phyloP scores from a whole-genome alignment of 169 alveolate species.

The Babesia ovis region DNA sequence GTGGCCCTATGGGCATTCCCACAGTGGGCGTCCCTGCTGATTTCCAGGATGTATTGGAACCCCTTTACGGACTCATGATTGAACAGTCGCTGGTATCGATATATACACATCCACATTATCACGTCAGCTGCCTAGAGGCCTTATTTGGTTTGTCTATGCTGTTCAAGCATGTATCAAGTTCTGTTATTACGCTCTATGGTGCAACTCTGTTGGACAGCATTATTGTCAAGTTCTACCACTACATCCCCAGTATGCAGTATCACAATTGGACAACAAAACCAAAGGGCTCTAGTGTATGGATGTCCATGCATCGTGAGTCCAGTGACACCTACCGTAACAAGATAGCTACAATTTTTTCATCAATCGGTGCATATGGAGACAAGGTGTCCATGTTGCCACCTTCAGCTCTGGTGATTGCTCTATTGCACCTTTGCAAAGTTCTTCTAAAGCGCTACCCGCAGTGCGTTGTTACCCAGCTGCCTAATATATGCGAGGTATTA shows the following conservation, averaged over 20 bases:
- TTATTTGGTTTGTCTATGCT: constrained; percentile 40
- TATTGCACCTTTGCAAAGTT: constrained; percentile 24
- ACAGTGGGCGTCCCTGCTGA: constrained; percentile 8
- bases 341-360: constrained; percentile 50
- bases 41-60: constrained; percentile 44
- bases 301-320: constrained; percentile 35
- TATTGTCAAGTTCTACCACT: constrained; percentile 51
- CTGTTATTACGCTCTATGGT: constrained; percentile 7
- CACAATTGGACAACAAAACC: background rate
- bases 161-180: constrained; percentile 46
- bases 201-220: constrained; percentile 35
- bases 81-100: constrained; percentile 31
- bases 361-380: constrained; percentile 32
- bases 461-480: constrained; percentile 11
- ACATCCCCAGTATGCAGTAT: constrained; percentile 29
- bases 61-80: constrained; percentile 41
- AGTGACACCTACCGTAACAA: constrained; percentile 47
- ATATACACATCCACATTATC: constrained; percentile 40
- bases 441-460: constrained; percentile 1
- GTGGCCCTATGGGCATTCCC: constrained; percentile 14
- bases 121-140: constrained; percentile 46
- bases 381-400: constrained; percentile 45
- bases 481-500: constrained; percentile 50
- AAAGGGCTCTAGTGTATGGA: constrained; percentile 29
- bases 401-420: constrained; percentile 23